Conservation (phyloP, 1,284 basidiomycete genomes). For the Ganoderma boninense region DNA sequence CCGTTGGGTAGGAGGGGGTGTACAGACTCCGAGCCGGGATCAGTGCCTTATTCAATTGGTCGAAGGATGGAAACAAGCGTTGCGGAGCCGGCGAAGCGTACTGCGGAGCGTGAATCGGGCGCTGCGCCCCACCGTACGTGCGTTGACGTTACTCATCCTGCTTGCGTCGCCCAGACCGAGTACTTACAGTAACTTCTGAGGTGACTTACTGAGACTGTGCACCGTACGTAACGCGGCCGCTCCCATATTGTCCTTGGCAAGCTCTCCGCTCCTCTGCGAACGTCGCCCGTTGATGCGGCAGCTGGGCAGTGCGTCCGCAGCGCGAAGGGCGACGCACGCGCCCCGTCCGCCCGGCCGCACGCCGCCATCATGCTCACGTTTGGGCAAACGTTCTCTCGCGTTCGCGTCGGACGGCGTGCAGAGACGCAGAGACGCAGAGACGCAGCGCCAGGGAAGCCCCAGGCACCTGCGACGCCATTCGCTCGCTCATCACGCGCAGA, state of each 20-base stretch:
- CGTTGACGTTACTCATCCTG: background rate
- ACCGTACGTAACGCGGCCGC: background rate
- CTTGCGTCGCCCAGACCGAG: background rate
- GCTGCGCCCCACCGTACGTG: background rate
- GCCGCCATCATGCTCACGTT: background rate
- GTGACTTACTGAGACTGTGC: background rate
- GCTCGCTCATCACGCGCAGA: constrained; percentile 16
- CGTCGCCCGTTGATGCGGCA: background rate
- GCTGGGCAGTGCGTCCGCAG: background rate
- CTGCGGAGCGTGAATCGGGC: background rate
- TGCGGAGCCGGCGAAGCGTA: background rate
- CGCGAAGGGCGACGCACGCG: background rate
- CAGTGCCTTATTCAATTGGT: background rate
- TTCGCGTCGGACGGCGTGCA: background rate
- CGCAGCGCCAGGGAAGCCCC: constrained; percentile 14
- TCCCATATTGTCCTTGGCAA: background rate
- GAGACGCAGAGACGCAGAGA: background rate
- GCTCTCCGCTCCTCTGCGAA: background rate
- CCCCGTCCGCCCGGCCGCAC: background rate
- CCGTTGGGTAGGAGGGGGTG: background rate
- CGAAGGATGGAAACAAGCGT: background rate
- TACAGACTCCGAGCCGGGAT: background rate
- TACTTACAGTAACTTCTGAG: background rate
- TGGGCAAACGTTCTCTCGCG: background rate
- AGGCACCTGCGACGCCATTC: constrained; percentile 16